phyloP scores from a whole-genome alignment of 2,329 filamentous ascomycete genomes.

The Apiospora marii region DNA sequence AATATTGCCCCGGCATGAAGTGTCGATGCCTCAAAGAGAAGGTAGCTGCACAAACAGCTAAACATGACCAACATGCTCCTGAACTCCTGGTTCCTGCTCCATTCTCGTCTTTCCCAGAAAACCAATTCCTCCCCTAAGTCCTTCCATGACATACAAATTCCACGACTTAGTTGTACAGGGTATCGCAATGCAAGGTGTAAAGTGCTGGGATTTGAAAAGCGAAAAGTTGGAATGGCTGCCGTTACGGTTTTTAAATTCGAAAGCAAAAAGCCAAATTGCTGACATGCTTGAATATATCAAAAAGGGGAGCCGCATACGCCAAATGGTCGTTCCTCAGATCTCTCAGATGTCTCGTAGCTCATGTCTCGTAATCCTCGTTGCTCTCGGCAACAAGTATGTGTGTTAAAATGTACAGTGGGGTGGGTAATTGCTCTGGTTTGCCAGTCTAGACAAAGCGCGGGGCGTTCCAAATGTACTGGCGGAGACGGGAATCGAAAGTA shows the following conservation, averaged over 20 bases:
- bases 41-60: too few species aligned
- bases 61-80: too few species aligned
- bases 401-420: background rate
- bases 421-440: background rate
- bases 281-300: background rate
- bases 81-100: background rate
- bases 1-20: too few species aligned
- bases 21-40: too few species aligned
- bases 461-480: background rate
- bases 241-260: background rate
- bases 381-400: background rate
- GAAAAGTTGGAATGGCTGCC: background rate
- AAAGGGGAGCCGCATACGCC: background rate
- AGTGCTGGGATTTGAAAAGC: background rate
- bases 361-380: background rate
- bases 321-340: background rate
- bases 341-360: background rate
- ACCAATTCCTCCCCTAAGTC: background rate
- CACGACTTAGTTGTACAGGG: background rate
- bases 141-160: background rate
- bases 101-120: background rate
- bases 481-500: background rate
- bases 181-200: background rate
- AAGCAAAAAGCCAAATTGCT: background rate
- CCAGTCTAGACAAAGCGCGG: background rate